Evolutionary conservation across 306 rosid genomes (phyloP).

Genomic region (Purshia tridentata): DNA sequence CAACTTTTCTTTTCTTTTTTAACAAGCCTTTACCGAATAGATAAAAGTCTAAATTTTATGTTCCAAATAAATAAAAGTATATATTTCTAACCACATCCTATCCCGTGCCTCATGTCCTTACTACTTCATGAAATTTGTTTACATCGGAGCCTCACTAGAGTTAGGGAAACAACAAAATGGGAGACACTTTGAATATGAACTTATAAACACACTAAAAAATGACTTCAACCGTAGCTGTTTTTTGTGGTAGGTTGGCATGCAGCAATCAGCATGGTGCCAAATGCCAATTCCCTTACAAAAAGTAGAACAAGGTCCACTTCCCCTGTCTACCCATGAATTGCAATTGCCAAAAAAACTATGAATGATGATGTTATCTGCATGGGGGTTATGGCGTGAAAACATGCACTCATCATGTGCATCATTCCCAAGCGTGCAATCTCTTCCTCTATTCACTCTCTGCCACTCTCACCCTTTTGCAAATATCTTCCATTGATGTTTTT

Average conservation of each 20-base stretch:
- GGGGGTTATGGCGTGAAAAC: slow-evolving; percentile 65
- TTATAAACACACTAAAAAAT: not conserved
- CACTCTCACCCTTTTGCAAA: slow-evolving; percentile 12
- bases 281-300: not conserved
- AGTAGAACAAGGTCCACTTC: slow-evolving; percentile 16
- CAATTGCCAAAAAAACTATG: not conserved
- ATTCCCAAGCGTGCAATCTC: slow-evolving; percentile 32
- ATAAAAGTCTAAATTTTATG: too few species aligned
- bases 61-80: too few species aligned
- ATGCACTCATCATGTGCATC: slow-evolving; percentile 45
- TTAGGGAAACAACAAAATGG: not conserved
- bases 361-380: slow-evolving; percentile 70
- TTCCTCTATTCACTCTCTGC: slow-evolving; percentile 13
- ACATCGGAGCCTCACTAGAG: not conserved
- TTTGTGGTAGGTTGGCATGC: slow-evolving; percentile 12
- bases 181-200: not conserved
- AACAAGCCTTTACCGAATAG: too few species aligned
- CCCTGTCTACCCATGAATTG: slow-evolving; percentile 11
- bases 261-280: not conserved
- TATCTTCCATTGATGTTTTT: not conserved
- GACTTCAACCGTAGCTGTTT: not conserved
- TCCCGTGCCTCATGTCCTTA: slow-evolving; percentile 1
- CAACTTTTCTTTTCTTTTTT: too few species aligned
- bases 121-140: not conserved
- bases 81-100: slow-evolving; percentile 3